Conservation (phyloP, 1,139 yeast genomes). For the Kodamaea anthophila region DNA sequence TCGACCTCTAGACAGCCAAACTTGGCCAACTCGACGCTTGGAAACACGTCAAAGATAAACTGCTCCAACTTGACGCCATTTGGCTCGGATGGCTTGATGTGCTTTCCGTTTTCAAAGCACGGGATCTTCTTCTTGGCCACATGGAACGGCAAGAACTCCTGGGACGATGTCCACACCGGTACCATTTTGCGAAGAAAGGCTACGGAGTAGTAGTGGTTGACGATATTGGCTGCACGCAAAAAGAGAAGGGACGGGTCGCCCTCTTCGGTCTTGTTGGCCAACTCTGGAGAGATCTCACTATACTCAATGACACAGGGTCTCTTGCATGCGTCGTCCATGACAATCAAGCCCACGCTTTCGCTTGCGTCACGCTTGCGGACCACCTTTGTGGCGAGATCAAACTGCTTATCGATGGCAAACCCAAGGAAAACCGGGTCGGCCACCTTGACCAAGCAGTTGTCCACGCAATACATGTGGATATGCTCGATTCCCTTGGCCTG, state of each 20-base stretch:
- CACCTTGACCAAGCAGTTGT: constrained; percentile 83
- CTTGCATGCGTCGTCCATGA: constrained; percentile 50
- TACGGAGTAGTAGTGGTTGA: constrained; percentile 90
- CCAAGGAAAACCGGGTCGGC: constrained; percentile 95
- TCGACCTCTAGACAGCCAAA: constrained; percentile 94
- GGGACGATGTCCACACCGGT: constrained; percentile 65
- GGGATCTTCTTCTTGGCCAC: constrained; percentile 90
- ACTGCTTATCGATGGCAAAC: constrained; percentile 60
- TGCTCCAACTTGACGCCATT: constrained; percentile 96
- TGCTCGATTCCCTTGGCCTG: constrained; percentile 69
- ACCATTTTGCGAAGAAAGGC: constrained; percentile 55
- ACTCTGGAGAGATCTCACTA: constrained; percentile 75
- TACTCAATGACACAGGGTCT: constrained; percentile 93
- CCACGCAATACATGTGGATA: constrained; percentile 95
- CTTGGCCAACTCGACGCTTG: constrained; percentile 60
- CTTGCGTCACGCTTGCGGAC: constrained; percentile 86
- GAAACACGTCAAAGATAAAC: constrained; percentile 94
- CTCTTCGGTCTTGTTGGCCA: constrained; percentile 56
- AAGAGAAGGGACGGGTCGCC: constrained; percentile 49
- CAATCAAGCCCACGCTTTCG: constrained; percentile 92
- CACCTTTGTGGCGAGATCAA: constrained; percentile 85
- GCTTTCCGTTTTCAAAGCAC: constrained; percentile 41
- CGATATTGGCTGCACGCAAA: constrained; percentile 93
- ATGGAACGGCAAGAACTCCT: constrained; percentile 77
- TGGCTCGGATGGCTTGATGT: constrained; percentile 58